phyloP scores from a whole-genome alignment of 345 rosid species.

The Isatis tinctoria region DNA sequence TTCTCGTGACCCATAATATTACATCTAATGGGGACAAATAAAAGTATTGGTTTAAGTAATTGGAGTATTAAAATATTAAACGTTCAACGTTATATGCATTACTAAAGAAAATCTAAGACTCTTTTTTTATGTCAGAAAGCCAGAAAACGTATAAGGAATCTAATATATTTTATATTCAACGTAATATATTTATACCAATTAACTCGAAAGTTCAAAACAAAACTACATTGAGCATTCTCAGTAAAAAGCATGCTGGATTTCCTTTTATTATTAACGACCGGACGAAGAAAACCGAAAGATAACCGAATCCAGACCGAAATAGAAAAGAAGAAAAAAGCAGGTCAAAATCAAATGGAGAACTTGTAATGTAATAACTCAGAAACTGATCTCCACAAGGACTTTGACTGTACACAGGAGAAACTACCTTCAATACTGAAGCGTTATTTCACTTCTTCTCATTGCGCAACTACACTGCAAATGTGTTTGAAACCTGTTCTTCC shows the following conservation, averaged over 20 bases:
- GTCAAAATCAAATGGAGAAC: neutral
- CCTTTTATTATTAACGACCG: conserved; percentile 11
- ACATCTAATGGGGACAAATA: neutral
- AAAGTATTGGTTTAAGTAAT: neutral
- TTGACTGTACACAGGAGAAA: conserved; percentile 22
- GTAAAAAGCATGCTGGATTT: neutral
- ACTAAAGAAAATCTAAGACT: neutral
- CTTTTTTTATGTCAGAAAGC: neutral
- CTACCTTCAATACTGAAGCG: neutral
- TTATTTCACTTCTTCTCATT: neutral
- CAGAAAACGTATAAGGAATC: neutral
- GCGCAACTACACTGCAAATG: neutral
- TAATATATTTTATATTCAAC: neutral
- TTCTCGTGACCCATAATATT: conserved; percentile 14
- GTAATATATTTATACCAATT: neutral
- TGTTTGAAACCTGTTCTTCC: conserved; percentile 30
- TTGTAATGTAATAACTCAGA: conserved; percentile 5
- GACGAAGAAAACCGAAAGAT: neutral
- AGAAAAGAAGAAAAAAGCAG: neutral
- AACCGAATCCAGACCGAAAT: neutral
- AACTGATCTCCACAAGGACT: conserved; percentile 12
- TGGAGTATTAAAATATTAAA: neutral
- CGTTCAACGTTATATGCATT: conserved; percentile 9
- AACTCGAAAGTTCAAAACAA: neutral
- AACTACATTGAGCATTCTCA: neutral